These are phyloP conservation scores for Tolypocladium tropicale DNA, from an alignment of 2,329 filamentous ascomycete species.

Conservation along the genomic window DNA sequence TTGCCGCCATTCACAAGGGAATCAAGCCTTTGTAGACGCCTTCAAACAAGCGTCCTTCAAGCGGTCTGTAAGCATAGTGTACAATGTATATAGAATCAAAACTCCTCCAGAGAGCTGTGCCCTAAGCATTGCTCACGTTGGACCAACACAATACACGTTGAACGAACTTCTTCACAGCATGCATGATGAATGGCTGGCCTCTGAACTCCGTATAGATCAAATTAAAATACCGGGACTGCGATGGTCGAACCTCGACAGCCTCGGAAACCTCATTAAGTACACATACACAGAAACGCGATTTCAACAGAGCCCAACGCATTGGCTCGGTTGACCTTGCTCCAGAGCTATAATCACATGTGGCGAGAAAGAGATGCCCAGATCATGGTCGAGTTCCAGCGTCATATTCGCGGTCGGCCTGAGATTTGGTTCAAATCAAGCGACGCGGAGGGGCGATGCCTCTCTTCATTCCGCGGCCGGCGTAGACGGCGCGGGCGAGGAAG, in stretches of 20 bases:
- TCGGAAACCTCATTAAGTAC: conserved; percentile 26
- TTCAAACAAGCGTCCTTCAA: neutral
- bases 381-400: neutral
- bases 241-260: conserved; percentile 15
- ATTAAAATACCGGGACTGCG: conserved; percentile 18
- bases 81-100: conserved; percentile 3
- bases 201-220: conserved; percentile 22
- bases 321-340: conserved; percentile 9
- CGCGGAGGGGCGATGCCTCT: neutral
- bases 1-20: conserved; percentile 93
- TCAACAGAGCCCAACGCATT: conserved; percentile 3
- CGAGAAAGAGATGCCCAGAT: conserved; percentile 4
- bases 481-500: conserved; percentile 40
- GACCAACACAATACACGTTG: neutral
- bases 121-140: neutral
- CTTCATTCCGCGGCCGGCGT: conserved; percentile 33
- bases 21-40: conserved; percentile 58
- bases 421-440: neutral
- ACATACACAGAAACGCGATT: conserved; percentile 15
- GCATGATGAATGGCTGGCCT: neutral
- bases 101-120: neutral
- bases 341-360: conserved; percentile 9
- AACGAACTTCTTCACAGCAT: neutral
- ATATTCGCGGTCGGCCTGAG: neutral
- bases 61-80: conserved; percentile 8